Conservation (phyloP, 2,329 filamentous ascomycete genomes). For the Cryphonectria japonica region DNA sequence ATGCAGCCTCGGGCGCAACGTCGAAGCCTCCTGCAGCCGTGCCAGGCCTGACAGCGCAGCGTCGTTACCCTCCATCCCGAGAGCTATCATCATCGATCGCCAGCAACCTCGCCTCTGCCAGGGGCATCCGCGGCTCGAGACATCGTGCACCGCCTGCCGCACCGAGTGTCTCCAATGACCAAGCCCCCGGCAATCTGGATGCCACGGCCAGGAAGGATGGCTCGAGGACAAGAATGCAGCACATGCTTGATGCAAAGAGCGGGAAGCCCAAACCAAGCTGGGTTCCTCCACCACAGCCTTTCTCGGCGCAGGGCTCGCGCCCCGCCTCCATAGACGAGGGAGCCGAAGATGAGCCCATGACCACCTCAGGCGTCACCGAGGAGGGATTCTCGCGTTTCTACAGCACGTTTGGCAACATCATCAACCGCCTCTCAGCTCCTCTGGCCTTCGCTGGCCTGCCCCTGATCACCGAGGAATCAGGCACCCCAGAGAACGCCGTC, state of each 20-base stretch:
- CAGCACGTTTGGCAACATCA: constrained; percentile 84
- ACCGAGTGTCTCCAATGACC: constrained; percentile 74
- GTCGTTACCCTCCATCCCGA: constrained; percentile 61
- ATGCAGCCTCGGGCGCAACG: constrained; percentile 32
- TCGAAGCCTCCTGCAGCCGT: constrained; percentile 36
- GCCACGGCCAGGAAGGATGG: constrained; percentile 55
- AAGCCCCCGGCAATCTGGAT: constrained; percentile 71
- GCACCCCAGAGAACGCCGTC: constrained; percentile 38
- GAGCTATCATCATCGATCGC: constrained; percentile 83
- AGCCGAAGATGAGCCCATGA: constrained; percentile 36
- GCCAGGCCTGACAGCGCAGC: constrained; percentile 47
- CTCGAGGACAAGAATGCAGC: constrained; percentile 58
- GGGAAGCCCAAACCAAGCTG: constrained; percentile 60
- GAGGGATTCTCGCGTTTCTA: constrained; percentile 92
- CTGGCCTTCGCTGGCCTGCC: constrained; percentile 92
- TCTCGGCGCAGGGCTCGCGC: constrained; percentile 33
- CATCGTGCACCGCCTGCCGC: constrained; percentile 67
- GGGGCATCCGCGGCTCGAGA: constrained; percentile 69
- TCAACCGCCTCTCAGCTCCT: constrained; percentile 86
- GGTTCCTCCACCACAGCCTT: constrained; percentile 50
- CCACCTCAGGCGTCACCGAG: constrained; percentile 34
- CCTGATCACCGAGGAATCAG: constrained; percentile 60
- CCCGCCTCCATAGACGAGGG: constrained; percentile 34
- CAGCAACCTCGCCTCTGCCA: constrained; percentile 82
- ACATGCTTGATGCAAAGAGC: constrained; percentile 54